phyloP scores from a whole-genome alignment of 129 eudicot genomes.

The Flaveria linearis region DNA sequence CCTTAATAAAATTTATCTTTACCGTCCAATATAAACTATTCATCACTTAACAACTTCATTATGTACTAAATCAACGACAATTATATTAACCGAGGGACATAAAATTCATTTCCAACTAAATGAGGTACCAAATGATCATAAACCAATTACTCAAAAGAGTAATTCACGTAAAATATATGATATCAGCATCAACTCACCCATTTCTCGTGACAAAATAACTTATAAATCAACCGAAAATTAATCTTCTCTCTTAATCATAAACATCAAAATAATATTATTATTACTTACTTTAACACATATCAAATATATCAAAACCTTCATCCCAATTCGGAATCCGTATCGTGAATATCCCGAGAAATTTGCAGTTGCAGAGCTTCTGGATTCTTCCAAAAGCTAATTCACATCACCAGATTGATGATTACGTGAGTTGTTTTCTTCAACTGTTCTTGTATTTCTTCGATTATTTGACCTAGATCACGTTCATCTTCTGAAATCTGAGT shows the following conservation, averaged over 20 bases:
- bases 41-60: too few relatives aligned
- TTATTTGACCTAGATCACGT: slow-evolving; percentile 27
- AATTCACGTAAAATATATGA: neutral
- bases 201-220: neutral
- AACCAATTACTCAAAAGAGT: neutral
- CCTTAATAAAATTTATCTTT: too few relatives aligned
- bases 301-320: neutral
- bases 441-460: neutral
- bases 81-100: too few relatives aligned
- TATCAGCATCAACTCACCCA: neutral
- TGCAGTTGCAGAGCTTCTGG: neutral
- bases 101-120: neutral
- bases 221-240: too few relatives aligned
- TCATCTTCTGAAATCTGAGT: neutral
- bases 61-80: too few relatives aligned
- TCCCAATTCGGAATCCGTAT: slow-evolving; percentile 25
- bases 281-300: slow-evolving; percentile 1
- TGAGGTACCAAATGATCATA: neutral
- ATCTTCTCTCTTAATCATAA: neutral
- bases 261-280: too few relatives aligned
- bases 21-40: too few relatives aligned
- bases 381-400: slow-evolving; percentile 24
- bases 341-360: slow-evolving; percentile 28
- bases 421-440: slow-evolving; percentile 4
- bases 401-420: neutral